phyloP scores from a whole-genome alignment of 2,329 filamentous ascomycete species.

The Lachnellula arida region DNA sequence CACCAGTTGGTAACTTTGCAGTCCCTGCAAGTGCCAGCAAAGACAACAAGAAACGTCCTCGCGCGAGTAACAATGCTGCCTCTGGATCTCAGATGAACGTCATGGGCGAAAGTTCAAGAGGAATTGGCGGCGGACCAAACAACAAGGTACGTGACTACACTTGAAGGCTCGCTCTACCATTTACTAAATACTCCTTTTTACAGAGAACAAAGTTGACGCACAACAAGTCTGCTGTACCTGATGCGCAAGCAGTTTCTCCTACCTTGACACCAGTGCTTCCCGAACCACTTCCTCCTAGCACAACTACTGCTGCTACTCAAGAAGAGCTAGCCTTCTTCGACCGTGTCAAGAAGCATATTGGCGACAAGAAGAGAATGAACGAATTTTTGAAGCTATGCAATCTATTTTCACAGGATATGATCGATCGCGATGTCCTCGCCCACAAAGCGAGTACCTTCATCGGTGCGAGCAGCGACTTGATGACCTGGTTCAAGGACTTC shows the following conservation, averaged over 20 bases:
- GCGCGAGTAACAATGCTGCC: conserved; percentile 40
- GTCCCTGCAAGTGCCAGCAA: conserved; percentile 76
- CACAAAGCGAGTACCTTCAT: conserved; percentile 83
- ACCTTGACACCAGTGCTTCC: conserved; percentile 85
- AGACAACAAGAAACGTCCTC: conserved; percentile 78
- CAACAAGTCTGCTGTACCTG: conserved; percentile 39
- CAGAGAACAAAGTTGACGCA: conserved; percentile 70
- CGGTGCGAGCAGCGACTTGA: conserved; percentile 81
- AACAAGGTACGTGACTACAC: conserved; percentile 44
- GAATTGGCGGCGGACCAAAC: conserved; percentile 29
- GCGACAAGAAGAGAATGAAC: conserved; percentile 86
- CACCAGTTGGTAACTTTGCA: conserved; percentile 92
- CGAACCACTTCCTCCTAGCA: conserved; percentile 75
- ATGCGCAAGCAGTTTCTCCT: conserved; percentile 56
- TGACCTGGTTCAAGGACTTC: conserved; percentile 81
- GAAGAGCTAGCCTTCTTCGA: conserved; percentile 96
- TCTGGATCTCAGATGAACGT: conserved; percentile 26
- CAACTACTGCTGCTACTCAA: conserved; percentile 65
- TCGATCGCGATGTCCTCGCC: conserved; percentile 77
- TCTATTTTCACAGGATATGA: conserved; percentile 86
- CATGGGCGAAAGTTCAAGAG: conserved; percentile 26
- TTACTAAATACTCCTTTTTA: not conserved
- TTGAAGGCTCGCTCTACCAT: not conserved
- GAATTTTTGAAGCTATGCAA: conserved; percentile 98
- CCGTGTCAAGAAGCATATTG: conserved; percentile 90